These are phyloP conservation scores for Lichenothelia convexa DNA, from an alignment of 495 filamentous ascomycete species.

Conservation along the genomic window DNA sequence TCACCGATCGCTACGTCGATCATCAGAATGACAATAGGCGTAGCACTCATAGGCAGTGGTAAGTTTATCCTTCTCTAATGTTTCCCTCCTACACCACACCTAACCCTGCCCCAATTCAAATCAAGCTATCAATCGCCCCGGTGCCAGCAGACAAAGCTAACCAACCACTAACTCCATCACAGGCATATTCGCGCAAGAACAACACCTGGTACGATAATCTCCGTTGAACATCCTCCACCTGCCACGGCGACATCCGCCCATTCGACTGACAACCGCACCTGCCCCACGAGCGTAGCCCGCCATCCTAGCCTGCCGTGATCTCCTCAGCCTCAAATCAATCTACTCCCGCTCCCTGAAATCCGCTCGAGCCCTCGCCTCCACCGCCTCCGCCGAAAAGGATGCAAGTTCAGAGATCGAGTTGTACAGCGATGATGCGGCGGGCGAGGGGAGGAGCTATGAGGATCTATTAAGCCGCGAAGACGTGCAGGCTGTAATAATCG, in stretches of 20 bases:
- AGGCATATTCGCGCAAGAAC: constrained; percentile 27
- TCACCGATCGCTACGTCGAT: no score
- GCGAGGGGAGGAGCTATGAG: constrained; percentile 32
- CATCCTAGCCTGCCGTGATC: constrained; percentile 17
- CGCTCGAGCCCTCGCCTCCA: constrained; percentile 12
- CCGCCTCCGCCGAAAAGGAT: constrained; percentile 2
- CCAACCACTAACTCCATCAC: constrained; percentile 22
- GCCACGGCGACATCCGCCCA: no score
- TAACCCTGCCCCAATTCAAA: no score
- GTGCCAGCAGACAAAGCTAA: no score
- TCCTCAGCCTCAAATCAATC: constrained; percentile 20
- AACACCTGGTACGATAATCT: constrained; percentile 26
- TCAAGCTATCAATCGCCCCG: no score
- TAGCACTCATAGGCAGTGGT: constrained; percentile 52
- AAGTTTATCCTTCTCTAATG: constrained; percentile 40
- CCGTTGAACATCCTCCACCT: no score
- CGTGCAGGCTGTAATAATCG: constrained; percentile 51
- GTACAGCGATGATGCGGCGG: constrained; percentile 46
- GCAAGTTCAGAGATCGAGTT: no score
- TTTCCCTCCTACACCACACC: no score
- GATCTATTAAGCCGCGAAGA: constrained; percentile 47
- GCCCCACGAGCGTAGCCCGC: constrained; percentile 24
- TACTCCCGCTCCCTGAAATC: constrained; percentile 24
- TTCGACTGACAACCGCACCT: background rate
- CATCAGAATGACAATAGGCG: constrained; percentile 30